These are phyloP conservation scores for Colletotrichum neosansevieriae DNA, from an alignment of 2,329 filamentous ascomycete species.

Conservation along the genomic window DNA sequence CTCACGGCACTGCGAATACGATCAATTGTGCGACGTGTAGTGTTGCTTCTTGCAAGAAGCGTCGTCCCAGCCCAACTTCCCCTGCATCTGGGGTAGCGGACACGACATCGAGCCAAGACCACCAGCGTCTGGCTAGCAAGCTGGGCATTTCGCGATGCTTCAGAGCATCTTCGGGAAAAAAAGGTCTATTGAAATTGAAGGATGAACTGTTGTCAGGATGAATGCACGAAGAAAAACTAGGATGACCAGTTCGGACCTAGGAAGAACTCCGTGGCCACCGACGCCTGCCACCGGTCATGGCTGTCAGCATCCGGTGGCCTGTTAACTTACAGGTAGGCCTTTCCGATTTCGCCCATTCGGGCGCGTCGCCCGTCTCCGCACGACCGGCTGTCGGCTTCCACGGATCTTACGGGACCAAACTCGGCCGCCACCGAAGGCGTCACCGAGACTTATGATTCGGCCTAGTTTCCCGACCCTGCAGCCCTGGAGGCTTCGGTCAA, in stretches of 20 bases:
- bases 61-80: not conserved
- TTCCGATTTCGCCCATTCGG: no score
- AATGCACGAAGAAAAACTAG: conserved; percentile 3
- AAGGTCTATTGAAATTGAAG: conserved; percentile 10
- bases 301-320: not conserved
- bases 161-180: not conserved
- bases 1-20: conserved; percentile 3
- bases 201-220: conserved; percentile 27
- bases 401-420: not conserved
- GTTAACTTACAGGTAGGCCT: not conserved
- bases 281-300: conserved; percentile 1
- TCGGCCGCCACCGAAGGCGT: conserved; percentile 6
- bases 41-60: conserved; percentile 9
- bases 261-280: conserved; percentile 2
- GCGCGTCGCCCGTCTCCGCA: conserved; percentile 23
- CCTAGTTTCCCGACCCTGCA: not conserved
- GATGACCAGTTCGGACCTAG: not conserved
- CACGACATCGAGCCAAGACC: conserved; percentile 3
- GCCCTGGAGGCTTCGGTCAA: not conserved
- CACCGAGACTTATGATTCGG: conserved; percentile 1
- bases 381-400: conserved; percentile 22
- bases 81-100: conserved; percentile 9
- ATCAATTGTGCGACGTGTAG: not conserved
- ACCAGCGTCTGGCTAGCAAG: conserved; percentile 2
- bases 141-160: conserved; percentile 21